Evolutionary conservation across 306 rosid genomes (phyloP).

Genomic region (Pyrus pyrifolia): DNA sequence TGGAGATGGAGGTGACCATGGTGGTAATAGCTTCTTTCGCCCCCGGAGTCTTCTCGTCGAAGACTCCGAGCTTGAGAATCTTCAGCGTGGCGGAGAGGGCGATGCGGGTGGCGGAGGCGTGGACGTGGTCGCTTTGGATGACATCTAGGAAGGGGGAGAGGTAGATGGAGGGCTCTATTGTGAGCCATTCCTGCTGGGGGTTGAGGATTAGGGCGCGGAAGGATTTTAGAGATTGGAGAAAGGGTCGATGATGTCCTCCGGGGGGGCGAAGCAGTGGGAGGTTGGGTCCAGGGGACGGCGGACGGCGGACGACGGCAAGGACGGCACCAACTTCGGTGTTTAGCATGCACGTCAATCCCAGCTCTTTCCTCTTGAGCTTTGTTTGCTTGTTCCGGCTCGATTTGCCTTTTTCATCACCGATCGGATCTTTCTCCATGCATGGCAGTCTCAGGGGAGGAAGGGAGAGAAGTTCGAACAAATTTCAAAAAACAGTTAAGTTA

Average conservation of each 20-base stretch:
- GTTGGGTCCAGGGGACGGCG: conserved; percentile 44
- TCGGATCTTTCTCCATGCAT: conserved; percentile 2
- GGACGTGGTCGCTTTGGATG: conserved; percentile 65
- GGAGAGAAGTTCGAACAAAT: not conserved
- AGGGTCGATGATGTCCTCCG: conserved; percentile 45
- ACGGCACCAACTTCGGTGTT: conserved; percentile 83
- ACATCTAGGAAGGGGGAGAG: conserved; percentile 73
- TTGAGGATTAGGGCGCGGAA: conserved; percentile 70
- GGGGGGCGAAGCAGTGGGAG: conserved; percentile 15
- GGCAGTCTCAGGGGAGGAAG: not conserved
- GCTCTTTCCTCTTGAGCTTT: conserved; percentile 37
- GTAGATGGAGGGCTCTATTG: conserved; percentile 65
- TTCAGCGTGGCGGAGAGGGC: conserved; percentile 69
- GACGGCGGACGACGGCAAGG: conserved; percentile 68
- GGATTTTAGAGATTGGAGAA: conserved; percentile 57
- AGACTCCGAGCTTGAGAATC: conserved; percentile 57
- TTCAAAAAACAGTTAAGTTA: conserved; percentile 19
- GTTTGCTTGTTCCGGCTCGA: not conserved
- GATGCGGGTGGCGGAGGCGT: conserved; percentile 59
- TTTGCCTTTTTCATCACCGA: not conserved
- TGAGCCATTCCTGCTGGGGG: conserved; percentile 72
- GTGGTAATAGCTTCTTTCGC: conserved; percentile 51
- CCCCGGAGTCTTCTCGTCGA: conserved; percentile 58
- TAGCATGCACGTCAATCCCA: conserved; percentile 78
- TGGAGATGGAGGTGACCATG: conserved; percentile 43